These are phyloP conservation scores for Symbiodinium pilosum DNA, from an alignment of 73 alveolate genomes.

Conservation along the genomic window DNA sequence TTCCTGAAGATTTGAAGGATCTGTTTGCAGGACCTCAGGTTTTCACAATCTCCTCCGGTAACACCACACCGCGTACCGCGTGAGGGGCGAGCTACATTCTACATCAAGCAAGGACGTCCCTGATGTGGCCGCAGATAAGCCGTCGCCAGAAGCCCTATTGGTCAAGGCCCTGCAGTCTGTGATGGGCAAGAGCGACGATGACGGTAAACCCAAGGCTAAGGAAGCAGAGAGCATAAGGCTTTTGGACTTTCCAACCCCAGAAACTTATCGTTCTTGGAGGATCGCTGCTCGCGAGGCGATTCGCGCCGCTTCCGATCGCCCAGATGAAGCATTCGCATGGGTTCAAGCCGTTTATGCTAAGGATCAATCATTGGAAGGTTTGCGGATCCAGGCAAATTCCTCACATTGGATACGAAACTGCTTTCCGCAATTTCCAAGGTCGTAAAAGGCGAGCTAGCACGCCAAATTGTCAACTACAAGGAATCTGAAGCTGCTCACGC, in stretches of 20 bases:
- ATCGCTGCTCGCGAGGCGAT: neutral
- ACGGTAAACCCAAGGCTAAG: neutral
- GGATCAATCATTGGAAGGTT: neutral
- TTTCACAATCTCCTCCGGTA: too few relatives aligned
- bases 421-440: neutral
- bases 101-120: too few relatives aligned
- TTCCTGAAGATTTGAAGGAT: too few relatives aligned
- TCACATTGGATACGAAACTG: neutral
- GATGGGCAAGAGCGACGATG: too few relatives aligned
- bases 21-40: too few relatives aligned
- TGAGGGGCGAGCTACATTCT: too few relatives aligned
- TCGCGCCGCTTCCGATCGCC: neutral
- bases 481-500: neutral
- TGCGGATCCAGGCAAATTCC: neutral
- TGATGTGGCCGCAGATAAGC: too few relatives aligned
- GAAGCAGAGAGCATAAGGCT: neutral
- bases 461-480: neutral
- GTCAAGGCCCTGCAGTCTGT: too few relatives aligned
- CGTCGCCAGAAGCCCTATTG: too few relatives aligned
- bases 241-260: neutral
- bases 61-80: too few relatives aligned
- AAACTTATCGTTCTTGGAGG: neutral
- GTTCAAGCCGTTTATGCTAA: neutral
- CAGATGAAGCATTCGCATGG: neutral
- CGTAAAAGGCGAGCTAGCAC: neutral